Evolutionary conservation across 805 yeast species (phyloP), one percentile per base, ranked within the genome.

Genomic region (Yarrowia deformans): DNA sequence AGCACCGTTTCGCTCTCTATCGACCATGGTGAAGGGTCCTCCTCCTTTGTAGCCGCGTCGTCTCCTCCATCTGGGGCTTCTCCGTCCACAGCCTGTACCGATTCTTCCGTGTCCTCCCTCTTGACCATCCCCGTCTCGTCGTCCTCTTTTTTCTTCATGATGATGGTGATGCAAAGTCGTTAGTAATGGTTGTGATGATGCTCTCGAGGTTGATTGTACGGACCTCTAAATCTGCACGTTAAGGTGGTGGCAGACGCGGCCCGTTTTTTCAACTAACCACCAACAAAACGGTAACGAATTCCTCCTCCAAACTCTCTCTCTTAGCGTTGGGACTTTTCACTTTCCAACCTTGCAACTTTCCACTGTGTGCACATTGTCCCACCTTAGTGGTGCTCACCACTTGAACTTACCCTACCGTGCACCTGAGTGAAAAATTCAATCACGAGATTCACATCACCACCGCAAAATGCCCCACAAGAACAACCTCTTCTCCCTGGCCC

Each of bases 1-100:
- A 90, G 81, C 70, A 82, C 81, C 42, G 86, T 85, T 74, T 90
- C 93, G 70, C 88, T 89, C 54, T 85, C 87, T 2, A 82, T 74
- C 16, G 81, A 79, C 94, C 95, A 90, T 13, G 49, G 61, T 13
- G 54, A 34, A 29, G 49, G 32, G 46, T 58, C 40, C 16, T 9
- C 16, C 13, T 23, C n/a, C 34, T 46, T n/a, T 13, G 50, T 34
- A 34, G 37, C 6, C 37, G 29, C 29, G 29, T 23, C 29, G 29
- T 23, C 29, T 23, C 29, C 29, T 23, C 29, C 29, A 23, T 23
- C 29, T 23, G 29, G 29, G 29, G 29, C 29, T 23, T 12, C 13
- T 10, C 42, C 54, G 5, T 2, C 18, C 3, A 29, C 54, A 4
- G 46, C 35, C 10, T 35, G 46, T 8, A 40, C 3, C 29, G 56